Conservation (phyloP, 2,329 filamentous ascomycete genomes). For the Fusarium protoensiforme region DNA sequence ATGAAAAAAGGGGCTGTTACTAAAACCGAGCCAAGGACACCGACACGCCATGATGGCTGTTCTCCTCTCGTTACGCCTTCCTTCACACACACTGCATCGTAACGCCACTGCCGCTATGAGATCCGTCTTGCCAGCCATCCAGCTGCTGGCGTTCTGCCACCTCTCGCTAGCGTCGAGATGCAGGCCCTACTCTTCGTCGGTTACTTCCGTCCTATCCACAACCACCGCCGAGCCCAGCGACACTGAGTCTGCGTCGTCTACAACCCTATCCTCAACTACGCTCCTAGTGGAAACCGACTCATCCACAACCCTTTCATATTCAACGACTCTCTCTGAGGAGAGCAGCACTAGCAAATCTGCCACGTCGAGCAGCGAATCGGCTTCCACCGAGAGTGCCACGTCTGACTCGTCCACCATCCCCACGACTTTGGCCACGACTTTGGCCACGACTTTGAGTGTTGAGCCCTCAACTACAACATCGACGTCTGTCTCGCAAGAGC, state of each 20-base stretch:
- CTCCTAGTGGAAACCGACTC: not conserved
- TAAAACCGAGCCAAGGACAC: not conserved
- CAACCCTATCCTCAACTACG: not conserved
- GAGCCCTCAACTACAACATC: not conserved
- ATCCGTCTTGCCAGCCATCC: not conserved
- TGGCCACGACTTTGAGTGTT: not conserved
- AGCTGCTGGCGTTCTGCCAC: conserved; percentile 3
- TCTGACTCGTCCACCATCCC: not conserved
- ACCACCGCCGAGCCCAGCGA: not conserved
- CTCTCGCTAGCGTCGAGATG: not conserved
- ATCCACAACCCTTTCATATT: not conserved
- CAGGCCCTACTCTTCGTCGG: not conserved
- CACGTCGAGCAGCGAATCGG: not conserved
- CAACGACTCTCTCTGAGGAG: not conserved
- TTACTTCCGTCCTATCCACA: not conserved
- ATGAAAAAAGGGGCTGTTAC: not conserved
- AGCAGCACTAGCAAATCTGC: not conserved
- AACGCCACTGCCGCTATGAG: not conserved
- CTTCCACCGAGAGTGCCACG: not conserved
- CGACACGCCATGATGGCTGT: not conserved
- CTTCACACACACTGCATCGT: not conserved
- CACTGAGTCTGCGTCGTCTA: not conserved
- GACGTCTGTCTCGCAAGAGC: not conserved
- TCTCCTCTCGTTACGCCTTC: not conserved
- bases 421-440: too few relatives aligned